Base-by-base conservation (phyloP, 176 grass and related monocot genomes). In the Miscanthus lutarioriparius region DNA sequence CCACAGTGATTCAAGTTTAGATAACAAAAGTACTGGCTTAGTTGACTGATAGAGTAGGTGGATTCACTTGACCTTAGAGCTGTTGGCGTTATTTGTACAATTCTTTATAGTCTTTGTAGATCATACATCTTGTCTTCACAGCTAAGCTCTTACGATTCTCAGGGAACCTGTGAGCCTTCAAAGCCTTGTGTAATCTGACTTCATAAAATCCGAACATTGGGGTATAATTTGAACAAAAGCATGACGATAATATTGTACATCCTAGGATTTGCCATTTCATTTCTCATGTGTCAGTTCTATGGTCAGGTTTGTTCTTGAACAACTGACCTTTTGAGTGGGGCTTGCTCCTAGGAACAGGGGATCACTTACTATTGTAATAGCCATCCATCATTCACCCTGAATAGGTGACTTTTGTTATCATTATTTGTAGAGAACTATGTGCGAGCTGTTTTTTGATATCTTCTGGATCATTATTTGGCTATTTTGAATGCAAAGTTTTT, bases 161-260 rank as follows among this genome's bases (percentile, higher is more conserved):
- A 48, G 45, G 45, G 45, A 48, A 15, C 45, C 45, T 48, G 1
- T 39, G 47, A 49, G 47, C 47, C 47, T 49, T 49, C 5, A 14
- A 53, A 53, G 16, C 48, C 17, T 19, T 53, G 48, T 53, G 48
- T 15, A 51, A 51, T 51, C 48, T 51, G 6, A 53, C 16, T 20
- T 19, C 16, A 53, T 53, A 53, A 53, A 53, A 53, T 53, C 13
- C 16, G 1, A 53, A 53, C 3, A 13, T 7, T 49, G 30, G 78
- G 44, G 32, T 81, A 77, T 70, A 81, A 20, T 37, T 70, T 81
- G 66, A 81, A 38, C 8, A 17, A 38, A 54, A 81, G 2, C 48
- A 75, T 33, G 32, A 28, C 2, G 4, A 16, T 20, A 15, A 75
- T 54, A 22, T 20, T 41, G 6, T 6, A 75, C 32, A 54, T 44